Evolutionary conservation across 305 asterid species (phyloP).

Genomic region (Fraxinus latifolia): DNA sequence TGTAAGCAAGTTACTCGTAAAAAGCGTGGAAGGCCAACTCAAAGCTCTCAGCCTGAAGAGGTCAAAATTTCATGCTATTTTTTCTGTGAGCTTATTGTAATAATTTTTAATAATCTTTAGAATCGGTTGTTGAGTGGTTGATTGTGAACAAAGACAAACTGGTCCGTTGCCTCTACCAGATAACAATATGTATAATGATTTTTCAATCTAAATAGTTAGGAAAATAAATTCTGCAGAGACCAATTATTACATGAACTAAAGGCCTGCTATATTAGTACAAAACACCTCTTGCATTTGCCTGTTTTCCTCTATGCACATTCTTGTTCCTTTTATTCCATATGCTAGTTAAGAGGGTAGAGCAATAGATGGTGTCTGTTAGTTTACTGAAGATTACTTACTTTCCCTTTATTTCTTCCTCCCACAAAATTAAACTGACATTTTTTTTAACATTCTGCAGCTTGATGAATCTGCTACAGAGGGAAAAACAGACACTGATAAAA

Average conservation of each 20-base stretch:
- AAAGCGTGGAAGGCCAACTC: conserved; percentile 58
- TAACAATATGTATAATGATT: background rate
- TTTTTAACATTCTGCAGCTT: conserved; percentile 45
- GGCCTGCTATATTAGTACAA: background rate
- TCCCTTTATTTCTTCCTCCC: background rate
- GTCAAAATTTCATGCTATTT: conserved; percentile 27
- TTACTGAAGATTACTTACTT: background rate
- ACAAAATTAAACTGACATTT: background rate
- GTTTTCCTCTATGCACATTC: background rate
- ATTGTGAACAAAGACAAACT: background rate
- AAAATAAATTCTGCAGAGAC: background rate
- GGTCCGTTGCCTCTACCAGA: background rate
- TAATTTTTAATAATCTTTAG: background rate
- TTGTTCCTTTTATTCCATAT: background rate
- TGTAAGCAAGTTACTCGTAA: conserved; percentile 57
- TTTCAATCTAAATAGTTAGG: background rate
- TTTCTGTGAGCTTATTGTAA: background rate
- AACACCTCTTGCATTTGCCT: background rate
- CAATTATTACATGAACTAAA: background rate
- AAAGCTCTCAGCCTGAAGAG: conserved; percentile 74
- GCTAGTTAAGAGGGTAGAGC: background rate
- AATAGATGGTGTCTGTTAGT: background rate
- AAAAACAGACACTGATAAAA: conserved; percentile 85
- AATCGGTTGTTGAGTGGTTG: background rate
- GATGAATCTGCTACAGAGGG: conserved; percentile 44